Evolutionary conservation across 106 monocot species (phyloP).

Genomic region (Platanthera guangdongensis): DNA sequence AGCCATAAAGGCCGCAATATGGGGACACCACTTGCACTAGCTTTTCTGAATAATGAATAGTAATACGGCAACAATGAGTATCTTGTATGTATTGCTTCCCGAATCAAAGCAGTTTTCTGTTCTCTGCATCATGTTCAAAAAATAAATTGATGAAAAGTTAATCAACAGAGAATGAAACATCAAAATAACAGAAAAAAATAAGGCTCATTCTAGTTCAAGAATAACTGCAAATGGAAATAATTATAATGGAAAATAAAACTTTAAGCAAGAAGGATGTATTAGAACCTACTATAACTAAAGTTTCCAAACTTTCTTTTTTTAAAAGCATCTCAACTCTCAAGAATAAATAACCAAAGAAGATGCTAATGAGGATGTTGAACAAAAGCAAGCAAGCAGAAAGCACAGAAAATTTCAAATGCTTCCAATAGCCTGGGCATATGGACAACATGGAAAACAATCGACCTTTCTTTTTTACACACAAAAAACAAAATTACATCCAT

Average conservation of each 20-base stretch:
- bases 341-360: neutral
- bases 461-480: neutral
- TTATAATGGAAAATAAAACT: neutral
- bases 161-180: neutral
- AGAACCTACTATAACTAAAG: neutral
- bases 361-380: neutral
- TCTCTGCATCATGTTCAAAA: constrained; percentile 40
- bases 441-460: neutral
- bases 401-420: neutral
- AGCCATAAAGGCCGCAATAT: constrained; percentile 92
- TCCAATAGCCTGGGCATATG: neutral
- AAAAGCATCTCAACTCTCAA: too few species aligned
- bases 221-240: neutral
- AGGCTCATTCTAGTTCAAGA: neutral
- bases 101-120: constrained; percentile 70
- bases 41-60: constrained; percentile 88
- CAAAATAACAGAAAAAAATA: neutral
- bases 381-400: neutral
- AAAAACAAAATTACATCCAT: neutral
- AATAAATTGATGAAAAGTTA: neutral
- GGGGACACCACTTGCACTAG: constrained; percentile 66
- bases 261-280: neutral
- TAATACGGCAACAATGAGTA: constrained; percentile 91
- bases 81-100: constrained; percentile 84
- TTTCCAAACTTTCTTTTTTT: too few species aligned